Evolutionary conservation across 2,329 filamentous ascomycete species (phyloP).

Genomic region (Metarhizium rileyi): DNA sequence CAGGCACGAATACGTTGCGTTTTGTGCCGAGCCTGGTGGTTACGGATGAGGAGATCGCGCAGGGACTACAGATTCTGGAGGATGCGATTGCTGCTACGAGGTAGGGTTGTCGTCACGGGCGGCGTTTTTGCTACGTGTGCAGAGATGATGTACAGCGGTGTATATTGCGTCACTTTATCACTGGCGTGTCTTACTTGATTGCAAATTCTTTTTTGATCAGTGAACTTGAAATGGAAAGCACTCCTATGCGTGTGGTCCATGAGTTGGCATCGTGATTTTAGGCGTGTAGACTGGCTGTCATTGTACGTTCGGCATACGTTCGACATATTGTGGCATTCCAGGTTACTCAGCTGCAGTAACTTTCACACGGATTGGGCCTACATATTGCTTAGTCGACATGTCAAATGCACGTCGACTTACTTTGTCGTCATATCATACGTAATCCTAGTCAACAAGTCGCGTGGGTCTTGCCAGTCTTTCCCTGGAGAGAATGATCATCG

Average conservation of each 20-base stretch:
- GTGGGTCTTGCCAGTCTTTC: conserved; percentile 85
- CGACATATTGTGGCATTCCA: background rate
- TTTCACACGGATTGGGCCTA: background rate
- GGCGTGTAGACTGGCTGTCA: background rate
- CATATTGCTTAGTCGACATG: background rate
- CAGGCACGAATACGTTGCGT: conserved; percentile 81
- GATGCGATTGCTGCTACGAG: conserved; percentile 45
- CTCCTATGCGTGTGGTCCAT: no score
- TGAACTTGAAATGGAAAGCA: background rate
- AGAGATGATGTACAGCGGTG: background rate
- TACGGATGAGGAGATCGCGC: conserved; percentile 67
- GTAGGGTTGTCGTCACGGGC: conserved; percentile 7
- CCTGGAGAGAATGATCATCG: conserved; percentile 81
- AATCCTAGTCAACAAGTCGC: conserved; percentile 55
- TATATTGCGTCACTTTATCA: background rate
- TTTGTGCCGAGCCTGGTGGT: conserved; percentile 86
- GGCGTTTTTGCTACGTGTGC: background rate
- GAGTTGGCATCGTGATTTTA: no score
- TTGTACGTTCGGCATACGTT: background rate
- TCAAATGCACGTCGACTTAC: background rate
- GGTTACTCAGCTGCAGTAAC: background rate
- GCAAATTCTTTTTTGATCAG: background rate
- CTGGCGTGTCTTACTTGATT: background rate
- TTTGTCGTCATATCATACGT: conserved; percentile 3
- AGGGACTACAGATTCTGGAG: conserved; percentile 67